A percentile compares a stretch with the other conserved stretches of the same genome.
These are phyloP conservation scores for Vitis rotundifolia DNA, from an alignment of 164 flowering plant genomes.

Conservation along the genomic window DNA sequence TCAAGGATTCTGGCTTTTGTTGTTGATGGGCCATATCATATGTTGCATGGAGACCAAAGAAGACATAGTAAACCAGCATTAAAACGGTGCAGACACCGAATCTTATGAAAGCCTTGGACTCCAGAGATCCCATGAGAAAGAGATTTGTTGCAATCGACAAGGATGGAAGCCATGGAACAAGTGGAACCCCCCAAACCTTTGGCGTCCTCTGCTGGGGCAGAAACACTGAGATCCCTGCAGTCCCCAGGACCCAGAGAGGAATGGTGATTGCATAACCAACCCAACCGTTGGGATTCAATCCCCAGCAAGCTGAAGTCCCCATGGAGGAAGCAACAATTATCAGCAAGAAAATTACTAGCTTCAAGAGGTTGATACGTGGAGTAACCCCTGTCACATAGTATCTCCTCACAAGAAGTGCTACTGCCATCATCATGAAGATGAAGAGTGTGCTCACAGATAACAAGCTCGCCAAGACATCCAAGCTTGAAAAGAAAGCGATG, in stretches of 20 bases:
- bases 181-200: constrained; percentile 69
- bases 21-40: constrained; percentile 59
- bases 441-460: constrained; percentile 64
- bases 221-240: constrained; percentile 35
- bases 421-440: constrained; percentile 64
- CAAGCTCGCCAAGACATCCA: constrained; percentile 52
- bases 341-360: constrained; percentile 34
- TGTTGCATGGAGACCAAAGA: constrained; percentile 67
- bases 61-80: constrained; percentile 56
- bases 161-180: constrained; percentile 72
- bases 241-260: constrained; percentile 53
- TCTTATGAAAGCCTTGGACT: constrained; percentile 38
- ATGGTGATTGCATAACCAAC: constrained; percentile 40
- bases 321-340: constrained; percentile 54
- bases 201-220: constrained; percentile 48
- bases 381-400: constrained; percentile 53
- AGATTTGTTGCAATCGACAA: constrained; percentile 56
- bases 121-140: constrained; percentile 64
- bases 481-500: constrained; percentile 60
- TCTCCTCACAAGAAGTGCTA: constrained; percentile 64
- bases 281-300: constrained; percentile 41
- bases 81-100: constrained; percentile 52
- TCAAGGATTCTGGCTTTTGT: constrained; percentile 6
- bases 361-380: constrained; percentile 27
- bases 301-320: constrained; percentile 59